Evolutionary conservation across 805 yeast genomes (phyloP), one percentile per base, ranked within the genome.

Genomic region (Komagataella pastoris): DNA sequence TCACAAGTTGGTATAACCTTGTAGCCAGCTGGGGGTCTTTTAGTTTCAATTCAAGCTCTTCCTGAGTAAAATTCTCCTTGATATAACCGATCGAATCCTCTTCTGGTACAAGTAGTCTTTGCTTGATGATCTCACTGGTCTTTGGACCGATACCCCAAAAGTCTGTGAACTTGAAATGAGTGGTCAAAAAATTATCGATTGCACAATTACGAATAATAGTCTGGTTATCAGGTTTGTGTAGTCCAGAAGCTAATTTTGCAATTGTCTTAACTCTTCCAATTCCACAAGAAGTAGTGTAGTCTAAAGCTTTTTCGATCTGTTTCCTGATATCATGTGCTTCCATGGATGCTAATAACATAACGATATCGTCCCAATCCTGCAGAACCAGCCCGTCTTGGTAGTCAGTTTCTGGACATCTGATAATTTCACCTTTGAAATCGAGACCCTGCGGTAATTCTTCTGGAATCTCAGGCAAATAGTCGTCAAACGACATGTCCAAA

Each of bases 141-240:
- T 87, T 88, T 2, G 98, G 99, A 6, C 99, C 98, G 73, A 91
- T 70, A 0, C 96, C 88, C 77, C 96, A 84, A 53, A 91, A 78
- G 57, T 89, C 95, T 0, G 79, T 76, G 18, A 91, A 62, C 53
- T 80, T 78, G 62, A 83, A 81, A 17, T 46, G 17, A 23, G 75
- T 71, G 30, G 70, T 70, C 8, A 90, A 63, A 61, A 91, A 93
- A 0, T 61, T 58, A 2, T 67, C 55, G 1, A 82, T 68, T 14
- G 77, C 65, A 1, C 61, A 59, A 46, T 76, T 76, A 24, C 83
- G 64, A 0, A 93, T 72, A 2, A 87, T 73, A 0, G 97, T 88
- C 62, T 93, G 98, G 47, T 81, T 79, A 62, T 88, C 80, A 0
- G 99, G 99, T 59, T 93, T 93, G 49, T 76, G 75, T 59, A 73